Percentiles rank a stretch among this genome's conserved stretches.
phyloP scores from a whole-genome alignment of 345 rosid genomes.

The Ceriops tagal region DNA sequence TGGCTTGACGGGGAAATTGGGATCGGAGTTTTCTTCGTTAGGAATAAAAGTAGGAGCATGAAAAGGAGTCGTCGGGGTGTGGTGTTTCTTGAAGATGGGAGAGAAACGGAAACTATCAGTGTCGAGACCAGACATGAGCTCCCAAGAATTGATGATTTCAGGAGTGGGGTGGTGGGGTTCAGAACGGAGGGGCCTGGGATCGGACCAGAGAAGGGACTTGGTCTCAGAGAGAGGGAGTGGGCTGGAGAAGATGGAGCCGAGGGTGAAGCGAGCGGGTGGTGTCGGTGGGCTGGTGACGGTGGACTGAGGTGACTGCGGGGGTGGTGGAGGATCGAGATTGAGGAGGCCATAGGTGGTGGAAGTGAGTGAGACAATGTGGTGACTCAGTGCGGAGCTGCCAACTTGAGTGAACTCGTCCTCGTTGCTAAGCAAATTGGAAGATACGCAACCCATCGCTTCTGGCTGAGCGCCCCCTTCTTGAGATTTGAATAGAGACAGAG shows the following conservation, averaged over 20 bases:
- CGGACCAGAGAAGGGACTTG: conserved; percentile 46
- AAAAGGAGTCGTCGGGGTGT: neutral
- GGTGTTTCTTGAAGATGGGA: conserved; percentile 27
- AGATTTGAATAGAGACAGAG: conserved; percentile 2
- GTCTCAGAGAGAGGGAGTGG: conserved; percentile 38
- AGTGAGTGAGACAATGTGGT: conserved; percentile 90
- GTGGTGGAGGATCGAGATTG: conserved; percentile 64
- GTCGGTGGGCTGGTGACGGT: conserved; percentile 43
- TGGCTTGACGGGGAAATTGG: conserved; percentile 20
- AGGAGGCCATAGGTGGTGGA: conserved; percentile 95
- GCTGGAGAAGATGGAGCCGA: conserved; percentile 39
- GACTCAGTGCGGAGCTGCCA: conserved; percentile 62
- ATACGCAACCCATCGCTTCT: conserved; percentile 74
- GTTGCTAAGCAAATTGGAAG: conserved; percentile 66
- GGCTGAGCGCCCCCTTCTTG: neutral
- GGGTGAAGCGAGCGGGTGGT: conserved; percentile 51
- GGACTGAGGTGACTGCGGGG: conserved; percentile 19
- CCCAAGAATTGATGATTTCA: conserved; percentile 84
- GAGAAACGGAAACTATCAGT: conserved; percentile 80
- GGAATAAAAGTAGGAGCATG: too few relatives aligned
- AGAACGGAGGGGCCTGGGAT: conserved; percentile 36
- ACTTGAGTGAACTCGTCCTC: conserved; percentile 79
- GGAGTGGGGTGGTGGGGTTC: conserved; percentile 25
- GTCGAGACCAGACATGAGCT: conserved; percentile 86
- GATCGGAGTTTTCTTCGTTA: conserved; percentile 49